Conservation (phyloP, 73 alveolate genomes). For the Blepharisma stoltei region DNA sequence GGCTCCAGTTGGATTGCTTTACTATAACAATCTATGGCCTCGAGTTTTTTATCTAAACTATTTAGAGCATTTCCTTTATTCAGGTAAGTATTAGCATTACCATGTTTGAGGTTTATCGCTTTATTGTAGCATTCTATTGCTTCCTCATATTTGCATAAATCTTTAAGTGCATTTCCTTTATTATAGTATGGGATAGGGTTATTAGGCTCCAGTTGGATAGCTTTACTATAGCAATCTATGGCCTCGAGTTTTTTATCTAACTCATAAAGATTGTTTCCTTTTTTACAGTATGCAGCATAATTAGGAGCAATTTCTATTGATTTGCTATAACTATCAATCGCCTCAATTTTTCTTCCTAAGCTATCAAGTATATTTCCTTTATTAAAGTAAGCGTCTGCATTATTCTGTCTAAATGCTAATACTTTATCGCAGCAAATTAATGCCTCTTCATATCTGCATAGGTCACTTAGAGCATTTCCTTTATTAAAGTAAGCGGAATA, state of each 20-base stretch:
- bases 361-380: not conserved
- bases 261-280: not conserved
- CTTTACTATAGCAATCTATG: not conserved
- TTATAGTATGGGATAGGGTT: not conserved
- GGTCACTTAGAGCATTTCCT: not conserved
- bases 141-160: not conserved
- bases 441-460: not conserved
- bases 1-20: slow-evolving; percentile 10
- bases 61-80: not conserved
- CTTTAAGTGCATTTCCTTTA: not conserved
- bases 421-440: not conserved
- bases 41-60: not conserved
- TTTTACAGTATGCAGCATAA: not conserved
- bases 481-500: slow-evolving; percentile 18
- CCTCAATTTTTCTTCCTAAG: not conserved
- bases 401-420: not conserved
- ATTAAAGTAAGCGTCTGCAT: not conserved
- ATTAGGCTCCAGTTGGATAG: not conserved
- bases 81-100: not conserved
- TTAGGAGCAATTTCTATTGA: not conserved
- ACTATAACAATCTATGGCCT: not conserved
- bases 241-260: not conserved
- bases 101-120: not conserved
- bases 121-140: slow-evolving; percentile 13
- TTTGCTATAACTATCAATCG: slow-evolving; percentile 4